Base-by-base conservation (phyloP, 495 filamentous ascomycete species). In the Penicillium soppii region DNA sequence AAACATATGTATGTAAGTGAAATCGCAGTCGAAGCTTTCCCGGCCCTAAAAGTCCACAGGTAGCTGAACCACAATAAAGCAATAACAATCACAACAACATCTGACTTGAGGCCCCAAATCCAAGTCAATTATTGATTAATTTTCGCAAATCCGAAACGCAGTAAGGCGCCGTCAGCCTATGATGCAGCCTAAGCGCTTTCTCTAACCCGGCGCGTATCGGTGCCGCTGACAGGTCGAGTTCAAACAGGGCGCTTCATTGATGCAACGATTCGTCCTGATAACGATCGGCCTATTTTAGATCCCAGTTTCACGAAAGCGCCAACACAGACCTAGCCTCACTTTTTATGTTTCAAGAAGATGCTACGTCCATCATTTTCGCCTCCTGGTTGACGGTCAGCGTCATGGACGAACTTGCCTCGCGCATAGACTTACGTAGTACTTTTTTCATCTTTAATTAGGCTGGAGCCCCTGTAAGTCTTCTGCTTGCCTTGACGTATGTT, bases 231-330 rank as follows among this genome's bases (percentile, higher is more conserved):
- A 19, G 36, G 44, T 40, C 32, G 55, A 47, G n/a, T 52, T 55
- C 53, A 66, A 56, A 53, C 58, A 56, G 40, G 54, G 64, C 63
- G 56, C 58, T 58, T 52, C 47, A 43, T 21, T 22, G 16, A 15
- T 43, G 16, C 42, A 32, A 33, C 32, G 0, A 62, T 60, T 62
- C 45, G 48, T 21, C n/a, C 15, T 27, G 17, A 12, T 12, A 17
- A 20, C 16, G 42, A 5, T n/a, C 7, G 37, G 15, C 35, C 25
- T 1, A 36, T 42, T 19, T 25, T 37, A 42, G 19, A 63, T 58
- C 42, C 63, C 58, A 37, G 69, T 73, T 70, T 74, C 67, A 73
- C 37, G 33, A 56, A 49, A 45, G 71, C 71, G 71, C 71, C 50
- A 68, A 67, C 53, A 59, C 46, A 37, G 25, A 20, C 56, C 50